A percentile compares a stretch with the other conserved stretches of the same genome.
Evolutionary conservation across 1,284 basidiomycete species (phyloP).

Genomic region (Xerocomus nothofagi): DNA sequence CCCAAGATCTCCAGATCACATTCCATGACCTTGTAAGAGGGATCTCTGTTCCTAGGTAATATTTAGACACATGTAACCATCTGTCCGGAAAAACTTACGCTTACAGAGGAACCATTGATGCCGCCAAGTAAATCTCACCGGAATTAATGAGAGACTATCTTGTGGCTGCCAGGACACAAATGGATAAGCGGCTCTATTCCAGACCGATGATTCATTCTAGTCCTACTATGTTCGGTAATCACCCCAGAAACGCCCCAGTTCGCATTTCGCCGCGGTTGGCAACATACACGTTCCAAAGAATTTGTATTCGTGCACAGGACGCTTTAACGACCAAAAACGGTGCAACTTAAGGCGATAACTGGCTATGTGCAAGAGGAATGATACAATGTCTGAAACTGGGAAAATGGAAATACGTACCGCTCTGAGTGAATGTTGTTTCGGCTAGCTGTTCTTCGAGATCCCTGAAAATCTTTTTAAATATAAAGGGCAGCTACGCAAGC

Average conservation of each 20-base stretch:
- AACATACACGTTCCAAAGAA: neutral
- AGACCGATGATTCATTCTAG: neutral
- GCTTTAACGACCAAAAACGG: neutral
- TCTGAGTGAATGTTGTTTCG: neutral
- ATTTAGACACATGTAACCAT: neutral
- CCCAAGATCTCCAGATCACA: neutral
- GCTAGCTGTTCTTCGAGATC: neutral
- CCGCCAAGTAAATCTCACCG: neutral
- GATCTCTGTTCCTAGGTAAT: neutral
- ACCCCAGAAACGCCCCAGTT: neutral
- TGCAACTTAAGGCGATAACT: neutral
- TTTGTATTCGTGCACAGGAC: neutral
- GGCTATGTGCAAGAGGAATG: neutral
- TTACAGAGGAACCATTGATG: neutral
- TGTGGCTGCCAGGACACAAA: neutral
- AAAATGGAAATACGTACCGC: neutral
- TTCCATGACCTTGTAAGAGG: no score
- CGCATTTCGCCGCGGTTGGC: no score
- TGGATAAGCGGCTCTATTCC: no score
- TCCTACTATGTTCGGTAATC: neutral
- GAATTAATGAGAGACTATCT: neutral
- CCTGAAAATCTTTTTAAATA: neutral
- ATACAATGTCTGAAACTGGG: neutral
- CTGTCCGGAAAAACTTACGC: neutral
- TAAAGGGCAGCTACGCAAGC: neutral